Base-by-base conservation (phyloP, 2,329 filamentous ascomycete species). In the Pseudocercospora fijiensis region DNA sequence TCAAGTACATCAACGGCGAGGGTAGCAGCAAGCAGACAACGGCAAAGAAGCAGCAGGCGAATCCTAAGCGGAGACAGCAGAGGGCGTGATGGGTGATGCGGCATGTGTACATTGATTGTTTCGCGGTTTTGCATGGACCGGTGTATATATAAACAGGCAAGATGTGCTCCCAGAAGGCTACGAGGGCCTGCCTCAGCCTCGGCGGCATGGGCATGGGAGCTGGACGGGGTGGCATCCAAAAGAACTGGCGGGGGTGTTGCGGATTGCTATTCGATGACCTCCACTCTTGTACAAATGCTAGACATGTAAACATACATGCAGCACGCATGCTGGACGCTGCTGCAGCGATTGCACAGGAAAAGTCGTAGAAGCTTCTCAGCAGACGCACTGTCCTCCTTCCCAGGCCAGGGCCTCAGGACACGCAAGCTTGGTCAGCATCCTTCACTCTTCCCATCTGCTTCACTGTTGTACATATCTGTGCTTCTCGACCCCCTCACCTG, bases 1-100 rank as follows among this genome's bases (percentile, higher is more conserved):
- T 99, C 75, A 91, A 90, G 78, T 98, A 94, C 78, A 98, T 99
- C 70, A 95, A 98, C 78, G 94, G 93, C 37, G 83, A 75, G 18
- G 78, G 79, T 27, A 69, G 73, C 51, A 73, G 72, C 70, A 64
- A 79, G 72, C 76, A 74, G 57, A 75, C 75, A 43, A 75, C 77
- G 30, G 75, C 77, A 58, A 82, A 83, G 75, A 81, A 83, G 75
- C 81, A 82, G 77, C 70, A 75, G 56, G 74, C 76, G 16, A 81
- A 82, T 70, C 80, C 80, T 16, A 81, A 79, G 74, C 76, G 74
- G 51, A 68, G 71, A 56, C 70, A 68, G 64, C 68, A 70, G 61
- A 59, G 63, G 60, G 66, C 64, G 22, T 65, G 65, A 58, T 18
- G 27, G 4, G 22, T 41, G n/a, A 56, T 24, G 16, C 16, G 22